These are phyloP conservation scores for Acer negundo DNA, from an alignment of 345 rosid genomes.

Conservation along the genomic window DNA sequence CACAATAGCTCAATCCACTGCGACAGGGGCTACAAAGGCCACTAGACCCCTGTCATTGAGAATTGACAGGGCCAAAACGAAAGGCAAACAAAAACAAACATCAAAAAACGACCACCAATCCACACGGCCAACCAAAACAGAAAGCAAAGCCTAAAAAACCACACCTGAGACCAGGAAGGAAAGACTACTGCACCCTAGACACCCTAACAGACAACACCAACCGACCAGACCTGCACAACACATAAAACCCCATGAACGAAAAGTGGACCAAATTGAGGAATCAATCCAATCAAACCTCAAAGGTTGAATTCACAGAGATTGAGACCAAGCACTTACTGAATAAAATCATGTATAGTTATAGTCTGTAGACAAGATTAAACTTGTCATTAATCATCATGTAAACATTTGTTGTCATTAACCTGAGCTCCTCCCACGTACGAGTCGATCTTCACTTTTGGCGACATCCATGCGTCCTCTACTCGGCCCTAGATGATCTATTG, in stretches of 20 bases:
- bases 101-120: too few relatives aligned
- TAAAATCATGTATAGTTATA: background rate
- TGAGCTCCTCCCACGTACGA: constrained; percentile 35
- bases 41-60: too few relatives aligned
- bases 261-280: background rate
- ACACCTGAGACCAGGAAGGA: too few relatives aligned
- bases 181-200: too few relatives aligned
- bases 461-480: constrained; percentile 53
- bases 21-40: too few relatives aligned
- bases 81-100: too few relatives aligned
- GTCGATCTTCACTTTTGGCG: constrained; percentile 48
- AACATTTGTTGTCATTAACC: background rate
- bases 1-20: too few relatives aligned
- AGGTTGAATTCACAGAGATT: background rate
- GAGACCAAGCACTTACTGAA: background rate
- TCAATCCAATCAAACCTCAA: background rate
- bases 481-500: constrained; percentile 40
- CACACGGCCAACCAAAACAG: too few relatives aligned
- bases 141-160: too few relatives aligned
- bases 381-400: background rate
- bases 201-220: too few relatives aligned
- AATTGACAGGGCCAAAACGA: too few relatives aligned
- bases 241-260: background rate
- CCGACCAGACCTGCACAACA: too few relatives aligned
- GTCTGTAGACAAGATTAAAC: background rate